Evolutionary conservation across 352 stramenopile genomes (phyloP).

Genomic region (Globisporangium nagaii): DNA sequence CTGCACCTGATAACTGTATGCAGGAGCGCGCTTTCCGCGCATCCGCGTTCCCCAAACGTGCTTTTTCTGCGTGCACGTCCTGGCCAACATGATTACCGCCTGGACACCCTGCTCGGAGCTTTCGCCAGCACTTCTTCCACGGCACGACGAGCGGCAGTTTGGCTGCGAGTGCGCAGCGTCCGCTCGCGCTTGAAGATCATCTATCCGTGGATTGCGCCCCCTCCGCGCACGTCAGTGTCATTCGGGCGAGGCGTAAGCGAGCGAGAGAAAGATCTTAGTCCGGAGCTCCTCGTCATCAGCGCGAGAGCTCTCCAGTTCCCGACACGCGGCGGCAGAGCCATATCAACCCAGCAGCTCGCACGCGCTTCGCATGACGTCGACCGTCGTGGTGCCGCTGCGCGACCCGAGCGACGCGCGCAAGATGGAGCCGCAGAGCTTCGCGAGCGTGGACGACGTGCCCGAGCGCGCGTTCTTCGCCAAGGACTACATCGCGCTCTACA

Average conservation of each 20-base stretch:
- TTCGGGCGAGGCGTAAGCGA: too few relatives aligned
- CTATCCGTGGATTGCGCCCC: neutral
- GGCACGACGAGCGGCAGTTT: too few relatives aligned
- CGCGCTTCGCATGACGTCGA: neutral
- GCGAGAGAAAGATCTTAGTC: neutral
- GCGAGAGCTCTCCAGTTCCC: neutral
- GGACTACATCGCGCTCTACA: conserved; percentile 55
- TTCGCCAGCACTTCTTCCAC: too few relatives aligned
- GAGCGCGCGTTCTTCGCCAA: conserved; percentile 44
- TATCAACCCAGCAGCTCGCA: neutral
- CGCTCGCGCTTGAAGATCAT: neutral
- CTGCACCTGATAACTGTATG: neutral
- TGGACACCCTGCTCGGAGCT: too few relatives aligned
- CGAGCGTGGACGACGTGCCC: conserved; percentile 33
- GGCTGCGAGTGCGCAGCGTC: too few relatives aligned
- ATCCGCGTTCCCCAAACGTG: neutral
- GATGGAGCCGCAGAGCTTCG: conserved; percentile 13
- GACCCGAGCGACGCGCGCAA: conserved; percentile 1
- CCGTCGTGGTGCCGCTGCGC: neutral
- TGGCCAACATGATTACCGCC: neutral
- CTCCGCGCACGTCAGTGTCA: neutral
- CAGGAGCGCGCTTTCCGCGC: neutral
- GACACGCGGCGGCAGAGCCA: neutral
- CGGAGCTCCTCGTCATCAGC: neutral
- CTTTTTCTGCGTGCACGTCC: neutral